Percentiles rank a stretch among this genome's conserved stretches.
Conservation (phyloP, 805 yeast genomes). For the Cyberlindnera meyerae region DNA sequence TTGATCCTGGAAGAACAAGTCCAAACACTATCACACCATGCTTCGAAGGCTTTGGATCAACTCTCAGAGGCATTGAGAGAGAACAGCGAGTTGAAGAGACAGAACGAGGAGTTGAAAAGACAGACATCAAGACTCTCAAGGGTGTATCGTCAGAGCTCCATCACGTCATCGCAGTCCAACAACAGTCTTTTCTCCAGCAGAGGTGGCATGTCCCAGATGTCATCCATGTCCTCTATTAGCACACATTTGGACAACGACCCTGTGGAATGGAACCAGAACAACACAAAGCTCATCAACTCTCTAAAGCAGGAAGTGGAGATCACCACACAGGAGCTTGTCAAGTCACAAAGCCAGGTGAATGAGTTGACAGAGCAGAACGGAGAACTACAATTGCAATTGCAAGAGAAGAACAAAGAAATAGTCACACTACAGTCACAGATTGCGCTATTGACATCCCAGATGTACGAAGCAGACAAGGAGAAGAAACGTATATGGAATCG, state of each 20-base stretch:
- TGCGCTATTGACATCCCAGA: conserved; percentile 1
- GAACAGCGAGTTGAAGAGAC: conserved; percentile 16
- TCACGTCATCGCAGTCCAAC: conserved; percentile 7
- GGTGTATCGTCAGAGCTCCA: conserved; percentile 14
- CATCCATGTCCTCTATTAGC: conserved; percentile 18
- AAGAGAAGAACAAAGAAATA: conserved; percentile 1
- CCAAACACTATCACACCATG: conserved; percentile 23
- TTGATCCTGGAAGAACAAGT: conserved; percentile 26
- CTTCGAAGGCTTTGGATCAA: conserved; percentile 24
- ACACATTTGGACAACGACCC: conserved; percentile 7
- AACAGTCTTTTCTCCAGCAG: conserved; percentile 8
- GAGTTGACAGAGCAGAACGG: conserved; percentile 1
- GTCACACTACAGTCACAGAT: conserved; percentile 1
- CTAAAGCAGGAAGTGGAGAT: conserved; percentile 8
- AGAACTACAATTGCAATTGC: conserved; percentile 1
- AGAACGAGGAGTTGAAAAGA: conserved; percentile 15
- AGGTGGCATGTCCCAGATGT: conserved; percentile 16
- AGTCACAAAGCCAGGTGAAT: background rate
- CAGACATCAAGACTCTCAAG: conserved; percentile 7
- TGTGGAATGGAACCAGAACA: conserved; percentile 3
- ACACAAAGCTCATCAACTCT: conserved; percentile 13
- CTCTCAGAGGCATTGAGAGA: conserved; percentile 20
- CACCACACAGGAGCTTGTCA: conserved; percentile 6
- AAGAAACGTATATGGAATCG: conserved; percentile 7
- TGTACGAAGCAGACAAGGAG: background rate